Percentiles rank a stretch among this genome's conserved stretches.
Evolutionary conservation across 495 filamentous ascomycete genomes (phyloP).

Genomic region (Xylaria acuta): DNA sequence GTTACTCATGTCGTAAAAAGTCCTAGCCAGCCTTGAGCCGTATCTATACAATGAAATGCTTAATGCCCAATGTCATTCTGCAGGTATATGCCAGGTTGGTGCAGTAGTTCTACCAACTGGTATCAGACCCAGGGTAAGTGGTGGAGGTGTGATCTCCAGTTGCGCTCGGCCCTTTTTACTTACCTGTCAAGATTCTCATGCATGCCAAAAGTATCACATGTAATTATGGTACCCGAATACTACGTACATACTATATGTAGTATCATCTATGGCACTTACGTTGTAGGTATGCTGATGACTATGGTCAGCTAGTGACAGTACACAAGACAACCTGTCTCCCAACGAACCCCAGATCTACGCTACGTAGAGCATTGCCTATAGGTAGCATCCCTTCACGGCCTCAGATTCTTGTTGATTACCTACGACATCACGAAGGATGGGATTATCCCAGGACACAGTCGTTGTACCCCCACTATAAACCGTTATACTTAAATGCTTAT

Average conservation of each 20-base stretch:
- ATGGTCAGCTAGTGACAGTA: not conserved
- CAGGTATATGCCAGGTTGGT: not conserved
- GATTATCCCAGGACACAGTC: not conserved
- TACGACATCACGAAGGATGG: not conserved
- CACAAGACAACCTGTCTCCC: not conserved
- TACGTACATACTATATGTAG: not conserved
- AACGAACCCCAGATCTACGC: not conserved
- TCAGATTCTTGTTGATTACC: not conserved
- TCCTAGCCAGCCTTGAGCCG: not conserved
- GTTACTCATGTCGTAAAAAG: too few relatives aligned
- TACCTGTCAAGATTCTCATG: not conserved
- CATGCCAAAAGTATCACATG: not conserved
- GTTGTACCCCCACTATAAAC: not conserved
- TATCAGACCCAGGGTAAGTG: conserved; percentile 9
- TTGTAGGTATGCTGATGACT: not conserved
- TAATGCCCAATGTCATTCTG: not conserved
- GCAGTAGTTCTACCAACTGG: not conserved
- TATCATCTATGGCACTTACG: not conserved
- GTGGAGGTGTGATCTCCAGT: conserved; percentile 3
- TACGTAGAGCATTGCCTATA: not conserved
- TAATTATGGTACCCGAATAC: not conserved
- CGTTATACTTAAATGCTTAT: not conserved
- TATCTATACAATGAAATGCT: not conserved
- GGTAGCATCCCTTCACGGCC: not conserved
- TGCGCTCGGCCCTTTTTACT: conserved; percentile 4